A percentile compares a stretch with the other conserved stretches of the same genome.
Conservation (phyloP, 148 eudicot species). For the Gaultheria prostrata region DNA sequence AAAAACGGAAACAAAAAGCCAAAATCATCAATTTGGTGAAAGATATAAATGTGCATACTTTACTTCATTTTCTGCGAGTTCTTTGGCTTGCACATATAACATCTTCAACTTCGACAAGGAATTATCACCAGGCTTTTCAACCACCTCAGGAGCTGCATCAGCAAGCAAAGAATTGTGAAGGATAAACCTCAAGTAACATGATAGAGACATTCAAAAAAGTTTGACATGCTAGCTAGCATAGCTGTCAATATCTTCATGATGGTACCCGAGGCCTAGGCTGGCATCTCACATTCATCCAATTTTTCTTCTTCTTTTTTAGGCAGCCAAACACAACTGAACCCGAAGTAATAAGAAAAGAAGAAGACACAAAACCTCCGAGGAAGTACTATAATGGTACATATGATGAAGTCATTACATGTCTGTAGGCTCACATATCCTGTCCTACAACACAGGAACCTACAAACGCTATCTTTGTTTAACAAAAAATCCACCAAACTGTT, state of each 20-base stretch:
- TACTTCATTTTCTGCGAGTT: constrained; percentile 78
- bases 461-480: neutral
- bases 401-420: neutral
- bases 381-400: neutral
- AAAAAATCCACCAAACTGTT: neutral
- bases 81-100: constrained; percentile 75
- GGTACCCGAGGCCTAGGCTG: neutral
- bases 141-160: constrained; percentile 83
- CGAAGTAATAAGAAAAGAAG: neutral
- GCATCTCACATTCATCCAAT: neutral
- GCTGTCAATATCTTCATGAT: neutral
- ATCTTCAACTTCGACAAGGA: constrained; percentile 59
- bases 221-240: neutral
- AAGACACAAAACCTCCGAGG: neutral
- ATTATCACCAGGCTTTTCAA: constrained; percentile 89
- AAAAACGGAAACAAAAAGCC: neutral
- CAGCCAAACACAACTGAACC: neutral
- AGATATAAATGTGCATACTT: constrained; percentile 36
- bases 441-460: neutral
- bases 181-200: neutral
- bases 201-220: neutral
- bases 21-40: neutral
- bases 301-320: neutral
- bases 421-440: neutral
- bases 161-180: neutral